Conservation (phyloP, 164 flowering plant species). For the Santalum album region DNA sequence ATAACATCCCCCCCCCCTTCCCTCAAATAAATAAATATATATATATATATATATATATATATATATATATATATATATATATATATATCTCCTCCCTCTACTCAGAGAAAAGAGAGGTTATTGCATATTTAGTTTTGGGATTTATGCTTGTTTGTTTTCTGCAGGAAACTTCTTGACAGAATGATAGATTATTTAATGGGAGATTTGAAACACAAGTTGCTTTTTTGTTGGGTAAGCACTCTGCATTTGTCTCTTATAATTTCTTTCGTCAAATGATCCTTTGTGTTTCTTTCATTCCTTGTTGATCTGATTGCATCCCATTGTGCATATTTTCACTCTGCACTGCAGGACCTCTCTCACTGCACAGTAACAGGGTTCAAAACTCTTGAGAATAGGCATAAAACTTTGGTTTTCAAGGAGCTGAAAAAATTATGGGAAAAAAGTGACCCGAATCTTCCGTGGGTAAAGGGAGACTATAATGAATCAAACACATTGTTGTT, state of each 20-base stretch:
- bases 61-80: too few species aligned
- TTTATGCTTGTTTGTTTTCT: slow-evolving; percentile 4
- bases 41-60: too few species aligned
- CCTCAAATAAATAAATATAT: too few species aligned
- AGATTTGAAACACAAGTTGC: slow-evolving; percentile 48
- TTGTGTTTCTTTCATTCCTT: not conserved
- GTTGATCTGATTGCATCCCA: too few species aligned
- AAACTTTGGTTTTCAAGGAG: slow-evolving; percentile 71
- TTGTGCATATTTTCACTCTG: not conserved
- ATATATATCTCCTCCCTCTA: too few species aligned
- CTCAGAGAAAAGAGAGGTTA: too few species aligned
- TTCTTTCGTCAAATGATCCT: too few species aligned
- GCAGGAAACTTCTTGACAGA: slow-evolving; percentile 56
- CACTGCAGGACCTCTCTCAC: slow-evolving; percentile 53
- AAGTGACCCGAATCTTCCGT: slow-evolving; percentile 43
- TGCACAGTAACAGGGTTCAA: slow-evolving; percentile 52
- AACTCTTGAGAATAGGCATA: slow-evolving; percentile 55
- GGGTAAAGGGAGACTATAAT: slow-evolving; percentile 59
- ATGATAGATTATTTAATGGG: slow-evolving; percentile 60
- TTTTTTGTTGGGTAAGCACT: slow-evolving; percentile 82
- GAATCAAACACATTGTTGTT: slow-evolving; percentile 75
- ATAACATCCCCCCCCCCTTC: not conserved
- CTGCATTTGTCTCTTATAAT: not conserved
- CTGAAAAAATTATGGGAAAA: slow-evolving; percentile 69
- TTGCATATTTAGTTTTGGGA: too few species aligned